Evolutionary conservation across 2,329 filamentous ascomycete genomes (phyloP).

Genomic region (Pyrenochaeta sp.): DNA sequence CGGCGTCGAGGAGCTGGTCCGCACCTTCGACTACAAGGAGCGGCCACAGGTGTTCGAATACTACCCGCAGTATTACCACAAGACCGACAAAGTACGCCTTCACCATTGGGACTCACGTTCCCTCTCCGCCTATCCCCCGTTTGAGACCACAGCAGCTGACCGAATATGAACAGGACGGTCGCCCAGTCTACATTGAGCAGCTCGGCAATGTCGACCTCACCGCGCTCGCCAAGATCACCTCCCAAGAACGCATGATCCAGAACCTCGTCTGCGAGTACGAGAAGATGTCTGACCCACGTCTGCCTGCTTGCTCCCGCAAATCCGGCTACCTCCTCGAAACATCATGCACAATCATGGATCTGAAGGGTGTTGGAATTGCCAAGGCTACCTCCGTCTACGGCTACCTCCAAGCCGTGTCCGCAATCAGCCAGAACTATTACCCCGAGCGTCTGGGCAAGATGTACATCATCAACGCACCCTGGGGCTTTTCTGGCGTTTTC

Average conservation of each 20-base stretch:
- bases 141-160: conserved; percentile 13
- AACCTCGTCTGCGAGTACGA: conserved; percentile 99
- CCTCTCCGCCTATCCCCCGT: neutral
- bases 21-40: conserved; percentile 86
- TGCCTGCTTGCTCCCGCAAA: conserved; percentile 95
- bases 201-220: conserved; percentile 91
- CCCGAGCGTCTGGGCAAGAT: conserved; percentile 94
- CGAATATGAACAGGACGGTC: conserved; percentile 74
- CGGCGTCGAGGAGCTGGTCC: conserved; percentile 78
- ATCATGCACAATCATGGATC: conserved; percentile 97
- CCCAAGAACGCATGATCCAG: conserved; percentile 89
- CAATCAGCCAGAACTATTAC: conserved; percentile 98
- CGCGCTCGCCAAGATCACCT: conserved; percentile 92
- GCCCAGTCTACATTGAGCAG: conserved; percentile 96
- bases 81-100: conserved; percentile 75
- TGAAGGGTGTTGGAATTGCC: conserved; percentile 88
- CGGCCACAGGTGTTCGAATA: conserved; percentile 84
- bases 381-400: conserved; percentile 85
- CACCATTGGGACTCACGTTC: neutral
- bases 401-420: conserved; percentile 85
- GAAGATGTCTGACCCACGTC: conserved; percentile 88
- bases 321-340: conserved; percentile 90
- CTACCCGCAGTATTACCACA: conserved; percentile 99
- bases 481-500: conserved; percentile 91
- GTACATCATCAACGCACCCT: conserved; percentile 97